A percentile compares a stretch with the other conserved stretches of the same genome.
phyloP scores from a whole-genome alignment of 305 asterid genomes.

The Fraxinus velutina region DNA sequence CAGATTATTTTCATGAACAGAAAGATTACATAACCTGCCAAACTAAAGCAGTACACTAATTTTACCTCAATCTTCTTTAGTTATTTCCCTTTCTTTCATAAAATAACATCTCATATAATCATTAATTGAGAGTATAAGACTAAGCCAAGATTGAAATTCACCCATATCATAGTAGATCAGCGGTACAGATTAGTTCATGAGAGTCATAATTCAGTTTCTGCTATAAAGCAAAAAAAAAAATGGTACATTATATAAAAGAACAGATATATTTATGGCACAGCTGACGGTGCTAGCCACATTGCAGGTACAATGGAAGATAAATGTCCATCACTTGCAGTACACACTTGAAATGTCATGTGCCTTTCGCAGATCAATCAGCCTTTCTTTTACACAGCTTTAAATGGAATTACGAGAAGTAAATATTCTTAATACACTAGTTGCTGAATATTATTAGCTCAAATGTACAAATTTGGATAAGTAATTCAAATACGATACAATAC shows the following conservation, averaged over 20 bases:
- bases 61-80: constrained; percentile 10
- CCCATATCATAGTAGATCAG: constrained; percentile 1
- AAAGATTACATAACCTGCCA: constrained; percentile 26
- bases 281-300: neutral
- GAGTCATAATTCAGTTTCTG: neutral
- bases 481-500: neutral
- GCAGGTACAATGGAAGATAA: neutral
- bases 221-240: neutral
- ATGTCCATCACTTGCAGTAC: neutral
- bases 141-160: constrained; percentile 10
- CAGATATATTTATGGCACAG: neutral
- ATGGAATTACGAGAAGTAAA: neutral
- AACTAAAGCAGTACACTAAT: constrained; percentile 21
- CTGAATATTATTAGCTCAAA: neutral
- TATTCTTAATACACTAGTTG: neutral
- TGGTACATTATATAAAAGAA: neutral
- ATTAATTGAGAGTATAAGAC: constrained; percentile 6
- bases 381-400: neutral
- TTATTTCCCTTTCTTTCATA: constrained; percentile 7
- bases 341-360: neutral
- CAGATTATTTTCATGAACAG: constrained; percentile 28
- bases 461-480: neutral
- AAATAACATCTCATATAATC: neutral
- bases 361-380: neutral
- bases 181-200: neutral